Evolutionary conservation across 768 basidiomycete genomes (phyloP).

Genomic region (Boletellus sp.): DNA sequence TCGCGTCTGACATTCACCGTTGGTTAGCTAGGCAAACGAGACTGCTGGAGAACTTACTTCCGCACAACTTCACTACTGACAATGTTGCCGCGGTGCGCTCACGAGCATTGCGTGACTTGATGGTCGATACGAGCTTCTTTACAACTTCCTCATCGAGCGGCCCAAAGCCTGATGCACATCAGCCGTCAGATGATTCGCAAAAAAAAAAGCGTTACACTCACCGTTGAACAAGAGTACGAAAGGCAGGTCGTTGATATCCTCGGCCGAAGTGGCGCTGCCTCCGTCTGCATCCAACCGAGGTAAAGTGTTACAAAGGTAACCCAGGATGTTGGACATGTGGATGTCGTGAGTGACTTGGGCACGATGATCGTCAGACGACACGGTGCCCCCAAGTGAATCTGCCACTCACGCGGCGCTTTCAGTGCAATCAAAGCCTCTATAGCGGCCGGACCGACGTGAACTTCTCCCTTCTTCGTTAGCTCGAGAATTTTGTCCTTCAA

Average conservation of each 20-base stretch:
- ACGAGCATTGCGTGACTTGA: not conserved
- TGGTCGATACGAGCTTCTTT: not conserved
- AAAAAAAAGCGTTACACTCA: not conserved
- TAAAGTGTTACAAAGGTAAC: constrained; percentile 1
- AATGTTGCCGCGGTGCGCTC: constrained; percentile 5
- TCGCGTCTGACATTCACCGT: not conserved
- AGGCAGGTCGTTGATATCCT: not conserved
- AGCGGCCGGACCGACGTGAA: constrained; percentile 3
- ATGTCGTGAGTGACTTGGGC: not conserved
- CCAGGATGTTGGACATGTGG: constrained; percentile 1
- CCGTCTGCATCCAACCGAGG: constrained; percentile 6
- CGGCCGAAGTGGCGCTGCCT: not conserved
- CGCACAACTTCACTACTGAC: constrained; percentile 8
- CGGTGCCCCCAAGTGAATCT: not conserved
- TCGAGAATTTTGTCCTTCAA: not conserved
- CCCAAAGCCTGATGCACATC: not conserved
- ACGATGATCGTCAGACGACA: not conserved
- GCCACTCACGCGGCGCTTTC: not conserved
- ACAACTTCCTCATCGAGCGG: not conserved
- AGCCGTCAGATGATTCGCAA: not conserved
- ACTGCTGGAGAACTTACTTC: not conserved
- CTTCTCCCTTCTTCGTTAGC: not conserved
- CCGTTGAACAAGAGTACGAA: not conserved
- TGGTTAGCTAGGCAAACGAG: not conserved
- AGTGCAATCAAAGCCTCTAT: constrained; percentile 5